Conservation (phyloP, 768 basidiomycete genomes). For the Lentinula aciculospora region DNA sequence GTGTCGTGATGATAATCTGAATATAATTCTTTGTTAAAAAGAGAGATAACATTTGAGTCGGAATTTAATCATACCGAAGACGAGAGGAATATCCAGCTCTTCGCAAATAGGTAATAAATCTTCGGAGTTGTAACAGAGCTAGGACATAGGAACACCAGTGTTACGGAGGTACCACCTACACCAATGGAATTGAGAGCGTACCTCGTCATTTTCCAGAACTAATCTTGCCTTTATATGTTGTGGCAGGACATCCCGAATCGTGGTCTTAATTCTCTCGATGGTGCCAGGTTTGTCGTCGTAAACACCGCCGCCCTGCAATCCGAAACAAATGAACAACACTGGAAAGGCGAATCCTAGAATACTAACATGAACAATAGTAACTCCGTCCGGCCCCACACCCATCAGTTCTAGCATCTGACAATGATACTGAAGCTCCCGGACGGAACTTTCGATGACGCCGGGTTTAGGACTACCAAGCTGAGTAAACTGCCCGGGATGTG, state of each 20-base stretch:
- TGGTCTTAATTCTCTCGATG: slow-evolving; percentile 65
- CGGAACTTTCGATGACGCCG: slow-evolving; percentile 66
- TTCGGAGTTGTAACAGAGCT: slow-evolving; percentile 84
- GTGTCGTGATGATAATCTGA: slow-evolving; percentile 80
- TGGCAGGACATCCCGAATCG: slow-evolving; percentile 54
- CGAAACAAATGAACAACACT: no score
- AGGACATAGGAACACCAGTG: neutral
- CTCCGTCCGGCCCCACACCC: slow-evolving; percentile 76
- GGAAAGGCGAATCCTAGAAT: no score
- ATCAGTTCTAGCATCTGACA: slow-evolving; percentile 83
- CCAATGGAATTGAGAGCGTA: slow-evolving; percentile 21
- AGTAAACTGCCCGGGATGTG: slow-evolving; percentile 86
- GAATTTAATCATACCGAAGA: slow-evolving; percentile 42
- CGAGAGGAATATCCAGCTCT: slow-evolving; percentile 71
- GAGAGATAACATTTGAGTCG: slow-evolving; percentile 21
- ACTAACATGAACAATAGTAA: slow-evolving; percentile 81
- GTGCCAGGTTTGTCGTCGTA: slow-evolving; percentile 77
- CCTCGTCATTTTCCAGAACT: slow-evolving; percentile 95
- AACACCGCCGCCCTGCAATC: slow-evolving; percentile 65
- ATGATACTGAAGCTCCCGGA: slow-evolving; percentile 83
- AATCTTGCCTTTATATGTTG: slow-evolving; percentile 63
- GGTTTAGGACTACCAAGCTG: slow-evolving; percentile 77
- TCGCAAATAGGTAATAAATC: slow-evolving; percentile 86
- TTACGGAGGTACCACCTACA: neutral
- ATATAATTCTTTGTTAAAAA: slow-evolving; percentile 11